Evolutionary conservation across 1,139 yeast genomes (phyloP), one percentile per base, ranked within the genome.

Genomic region (Taiozyma sp.): DNA sequence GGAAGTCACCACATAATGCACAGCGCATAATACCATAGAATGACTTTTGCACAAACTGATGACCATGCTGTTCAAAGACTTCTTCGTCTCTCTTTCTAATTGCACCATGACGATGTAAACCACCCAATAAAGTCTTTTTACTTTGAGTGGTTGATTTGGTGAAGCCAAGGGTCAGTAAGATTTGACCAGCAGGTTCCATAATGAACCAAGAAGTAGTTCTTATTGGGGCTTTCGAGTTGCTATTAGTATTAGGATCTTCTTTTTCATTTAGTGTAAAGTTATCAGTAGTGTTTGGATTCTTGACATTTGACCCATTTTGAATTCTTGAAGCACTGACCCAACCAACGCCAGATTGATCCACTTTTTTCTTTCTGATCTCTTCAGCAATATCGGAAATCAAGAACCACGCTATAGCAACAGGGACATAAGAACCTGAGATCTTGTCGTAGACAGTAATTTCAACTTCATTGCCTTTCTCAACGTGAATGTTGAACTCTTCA

Each of bases 51-150:
- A 90, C 96, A 72, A 93, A 93, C 68, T 90, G 96, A 71, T 93
- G 99, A 14, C 99, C 99, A 65, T 90, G 96, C 64, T 93, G 96
- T 69, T 92, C 97, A 66, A 84, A 90, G 1, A 93, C 90, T 64
- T 92, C 97, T 65, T 92, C 98, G 64, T 92, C 92, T 74, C 89
- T 84, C 70, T 90, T 95, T 64, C 97, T 86, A 59, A 93, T 93
- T 54, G 99, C 99, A 71, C 98, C 98, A 67, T 92, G 97, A 76
- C 99, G 96, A 23, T 97, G 98, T 56, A 93, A 79, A 28, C 81
- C 82, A 47, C 76, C 72, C 40, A 68, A 60, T 16, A 80, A 73
- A 14, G 77, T 73, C 48, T 67, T 70, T 57, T 75, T 75, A 49
- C 70, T 70, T 30, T 73, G 75, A 32, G 77, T 74, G 51, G 78